Evolutionary conservation across 345 rosid species (phyloP).

Genomic region (Psidium friedrichsthalianum): DNA sequence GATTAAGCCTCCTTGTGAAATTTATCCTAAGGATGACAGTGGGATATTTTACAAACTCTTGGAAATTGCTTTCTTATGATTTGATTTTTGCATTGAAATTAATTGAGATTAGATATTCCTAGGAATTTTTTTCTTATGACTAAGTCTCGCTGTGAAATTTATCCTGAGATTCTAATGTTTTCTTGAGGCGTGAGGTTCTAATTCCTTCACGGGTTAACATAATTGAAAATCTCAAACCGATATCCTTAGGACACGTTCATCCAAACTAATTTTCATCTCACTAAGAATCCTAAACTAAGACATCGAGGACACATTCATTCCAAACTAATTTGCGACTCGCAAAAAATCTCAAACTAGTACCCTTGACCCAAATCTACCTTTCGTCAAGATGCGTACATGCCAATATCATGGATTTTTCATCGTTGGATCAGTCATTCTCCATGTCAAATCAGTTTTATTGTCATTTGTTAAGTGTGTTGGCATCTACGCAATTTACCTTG

Average conservation of each 20-base stretch:
- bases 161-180: neutral
- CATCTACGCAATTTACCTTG: neutral
- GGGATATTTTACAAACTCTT: too few species aligned
- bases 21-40: neutral
- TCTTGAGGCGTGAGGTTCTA: neutral
- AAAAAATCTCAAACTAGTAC: neutral
- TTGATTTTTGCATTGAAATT: too few species aligned
- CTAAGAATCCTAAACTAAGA: neutral
- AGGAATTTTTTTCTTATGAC: too few species aligned
- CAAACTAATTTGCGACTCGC: neutral
- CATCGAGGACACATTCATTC: neutral
- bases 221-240: neutral
- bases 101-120: too few species aligned
- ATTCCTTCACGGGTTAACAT: neutral
- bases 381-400: neutral
- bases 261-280: neutral
- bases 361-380: neutral
- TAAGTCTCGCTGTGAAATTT: too few species aligned
- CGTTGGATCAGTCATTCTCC: neutral
- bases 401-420: too few species aligned
- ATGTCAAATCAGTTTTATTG: rapidly evolving
- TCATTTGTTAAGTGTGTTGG: rapidly evolving
- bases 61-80: too few species aligned
- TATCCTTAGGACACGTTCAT: neutral
- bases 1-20: neutral